These are phyloP conservation scores for Talinum fruticosum DNA, from an alignment of 148 eudicot genomes.

Conservation along the genomic window DNA sequence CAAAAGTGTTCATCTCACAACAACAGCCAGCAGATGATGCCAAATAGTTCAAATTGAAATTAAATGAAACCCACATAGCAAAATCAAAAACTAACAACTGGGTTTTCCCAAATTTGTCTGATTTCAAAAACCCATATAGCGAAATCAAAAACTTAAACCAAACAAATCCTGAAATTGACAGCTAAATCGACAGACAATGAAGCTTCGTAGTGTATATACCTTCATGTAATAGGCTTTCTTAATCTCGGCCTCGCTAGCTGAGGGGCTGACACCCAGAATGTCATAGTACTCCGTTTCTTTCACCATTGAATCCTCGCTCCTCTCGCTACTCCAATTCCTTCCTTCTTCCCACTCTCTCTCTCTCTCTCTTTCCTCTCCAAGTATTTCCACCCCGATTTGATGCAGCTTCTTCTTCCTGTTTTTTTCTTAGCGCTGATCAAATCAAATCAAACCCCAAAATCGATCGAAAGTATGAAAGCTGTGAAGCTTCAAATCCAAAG, in stretches of 20 bases:
- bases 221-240: constrained; percentile 83
- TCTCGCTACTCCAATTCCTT: background rate
- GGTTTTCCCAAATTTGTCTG: too few species aligned
- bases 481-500: background rate
- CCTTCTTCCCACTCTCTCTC: too few species aligned
- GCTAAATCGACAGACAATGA: constrained; percentile 1
- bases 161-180: background rate
- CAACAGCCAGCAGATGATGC: background rate
- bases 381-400: too few species aligned
- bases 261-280: constrained; percentile 68
- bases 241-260: constrained; percentile 78
- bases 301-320: constrained; percentile 46
- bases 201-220: constrained; percentile 31
- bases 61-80: too few species aligned
- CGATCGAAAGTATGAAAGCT: background rate
- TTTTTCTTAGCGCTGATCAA: too few species aligned
- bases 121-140: too few species aligned
- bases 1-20: background rate
- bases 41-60: background rate
- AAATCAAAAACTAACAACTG: too few species aligned
- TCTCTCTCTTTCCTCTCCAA: too few species aligned
- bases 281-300: constrained; percentile 87
- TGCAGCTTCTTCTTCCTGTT: too few species aligned
- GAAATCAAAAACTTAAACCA: background rate
- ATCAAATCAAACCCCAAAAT: too few species aligned